A percentile compares a stretch with the other conserved stretches of the same genome.
phyloP scores from a whole-genome alignment of 2,329 filamentous ascomycete genomes.

The Aspergillus vadensis region DNA sequence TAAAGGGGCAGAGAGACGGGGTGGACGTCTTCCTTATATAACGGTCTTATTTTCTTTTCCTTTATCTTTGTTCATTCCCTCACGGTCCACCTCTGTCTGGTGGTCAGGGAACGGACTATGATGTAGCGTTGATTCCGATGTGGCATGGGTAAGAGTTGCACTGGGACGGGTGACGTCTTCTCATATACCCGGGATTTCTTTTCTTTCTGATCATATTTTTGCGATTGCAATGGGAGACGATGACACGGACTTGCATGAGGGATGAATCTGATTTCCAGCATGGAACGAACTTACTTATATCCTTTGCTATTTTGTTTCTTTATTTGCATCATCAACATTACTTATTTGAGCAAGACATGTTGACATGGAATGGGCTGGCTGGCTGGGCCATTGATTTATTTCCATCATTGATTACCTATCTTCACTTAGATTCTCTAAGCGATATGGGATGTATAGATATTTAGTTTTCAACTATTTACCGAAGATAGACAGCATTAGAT shows the following conservation, averaged over 20 bases:
- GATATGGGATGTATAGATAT: not conserved
- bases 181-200: not conserved
- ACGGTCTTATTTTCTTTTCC: not conserved
- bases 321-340: not conserved
- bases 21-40: no score
- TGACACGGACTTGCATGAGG: conserved; percentile 6
- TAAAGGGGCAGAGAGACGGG: conserved; percentile 23
- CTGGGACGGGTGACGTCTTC: not conserved
- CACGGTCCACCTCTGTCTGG: no score
- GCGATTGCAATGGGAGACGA: conserved; percentile 1
- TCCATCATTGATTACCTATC: not conserved
- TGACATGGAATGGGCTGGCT: not conserved
- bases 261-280: no score
- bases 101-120: not conserved
- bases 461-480: not conserved
- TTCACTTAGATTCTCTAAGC: not conserved
- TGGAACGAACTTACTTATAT: not conserved
- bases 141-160: not conserved
- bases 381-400: not conserved
- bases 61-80: no score
- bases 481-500: not conserved
- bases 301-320: not conserved
- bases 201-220: conserved; percentile 1
- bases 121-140: not conserved
- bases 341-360: not conserved